phyloP scores from a whole-genome alignment of 805 yeast genomes.

The Yarrowia sp. region DNA sequence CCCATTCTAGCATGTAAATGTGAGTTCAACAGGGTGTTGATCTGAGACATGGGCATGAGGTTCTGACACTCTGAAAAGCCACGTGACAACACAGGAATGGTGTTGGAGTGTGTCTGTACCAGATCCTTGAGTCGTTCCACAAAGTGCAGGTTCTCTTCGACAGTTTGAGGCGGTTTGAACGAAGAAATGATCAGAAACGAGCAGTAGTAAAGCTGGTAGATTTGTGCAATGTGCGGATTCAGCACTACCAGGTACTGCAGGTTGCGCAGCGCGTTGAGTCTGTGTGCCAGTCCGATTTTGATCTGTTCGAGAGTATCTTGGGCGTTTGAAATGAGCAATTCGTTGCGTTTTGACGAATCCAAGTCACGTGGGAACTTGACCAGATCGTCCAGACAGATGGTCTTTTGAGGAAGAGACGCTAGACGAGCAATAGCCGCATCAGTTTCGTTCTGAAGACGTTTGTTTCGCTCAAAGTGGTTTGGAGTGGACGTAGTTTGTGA shows the following conservation, averaged over 20 bases:
- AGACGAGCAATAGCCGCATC: constrained; percentile 9
- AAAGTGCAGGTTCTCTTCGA: constrained; percentile 55
- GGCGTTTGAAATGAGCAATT: constrained; percentile 38
- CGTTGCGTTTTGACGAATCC: constrained; percentile 24
- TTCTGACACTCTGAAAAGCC: constrained; percentile 71
- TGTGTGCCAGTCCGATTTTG: constrained; percentile 52
- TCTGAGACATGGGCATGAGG: constrained; percentile 47
- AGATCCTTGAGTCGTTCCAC: constrained; percentile 55
- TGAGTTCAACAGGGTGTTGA: constrained; percentile 63
- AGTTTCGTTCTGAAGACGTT: constrained; percentile 7
- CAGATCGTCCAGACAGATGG: constrained; percentile 8
- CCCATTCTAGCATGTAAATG: constrained; percentile 83
- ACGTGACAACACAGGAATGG: constrained; percentile 73
- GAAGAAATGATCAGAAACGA: constrained; percentile 57
- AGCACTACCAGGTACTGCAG: constrained; percentile 82
- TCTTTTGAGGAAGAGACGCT: constrained; percentile 7
- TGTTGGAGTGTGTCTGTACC: constrained; percentile 77
- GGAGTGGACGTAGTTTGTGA: neutral
- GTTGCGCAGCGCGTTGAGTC: constrained; percentile 65
- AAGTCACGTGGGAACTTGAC: constrained; percentile 2
- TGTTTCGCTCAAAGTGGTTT: neutral
- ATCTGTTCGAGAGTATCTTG: constrained; percentile 33
- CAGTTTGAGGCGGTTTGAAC: constrained; percentile 46
- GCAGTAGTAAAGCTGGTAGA: constrained; percentile 68
- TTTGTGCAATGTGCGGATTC: constrained; percentile 80